These are phyloP conservation scores for Phytophthora melonis DNA, from an alignment of 352 stramenopile species.

Conservation along the genomic window DNA sequence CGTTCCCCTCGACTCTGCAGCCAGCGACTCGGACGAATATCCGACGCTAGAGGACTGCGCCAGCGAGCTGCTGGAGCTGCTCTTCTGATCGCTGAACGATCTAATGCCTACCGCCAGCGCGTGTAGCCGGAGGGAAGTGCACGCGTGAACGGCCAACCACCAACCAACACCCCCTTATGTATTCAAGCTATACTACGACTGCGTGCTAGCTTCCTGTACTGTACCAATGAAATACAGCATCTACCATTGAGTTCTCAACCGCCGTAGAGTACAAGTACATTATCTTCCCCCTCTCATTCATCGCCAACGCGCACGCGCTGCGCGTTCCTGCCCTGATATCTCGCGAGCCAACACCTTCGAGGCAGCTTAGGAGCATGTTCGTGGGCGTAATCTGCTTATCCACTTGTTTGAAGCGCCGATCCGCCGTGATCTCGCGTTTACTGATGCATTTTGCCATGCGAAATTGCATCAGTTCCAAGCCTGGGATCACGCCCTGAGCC, in stretches of 20 bases:
- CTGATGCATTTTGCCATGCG: slow-evolving; percentile 23
- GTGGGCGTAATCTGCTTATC: slow-evolving; percentile 17
- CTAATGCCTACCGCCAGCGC: slow-evolving; percentile 9
- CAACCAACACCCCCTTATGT: slow-evolving; percentile 24
- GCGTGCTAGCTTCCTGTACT: slow-evolving; percentile 43
- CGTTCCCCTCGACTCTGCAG: slow-evolving; percentile 38
- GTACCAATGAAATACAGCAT: slow-evolving; percentile 45
- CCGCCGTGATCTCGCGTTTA: slow-evolving; percentile 10
- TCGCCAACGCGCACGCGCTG: not conserved
- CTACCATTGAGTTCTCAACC: slow-evolving; percentile 17
- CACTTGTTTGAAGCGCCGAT: not conserved
- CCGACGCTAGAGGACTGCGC: slow-evolving; percentile 74
- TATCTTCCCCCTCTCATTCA: not conserved
- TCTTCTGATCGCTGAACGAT: slow-evolving; percentile 46
- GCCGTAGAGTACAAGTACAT: no score
- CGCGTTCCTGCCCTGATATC: slow-evolving; percentile 21
- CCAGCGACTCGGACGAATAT: slow-evolving; percentile 53
- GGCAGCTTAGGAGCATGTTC: slow-evolving; percentile 14
- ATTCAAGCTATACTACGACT: slow-evolving; percentile 42
- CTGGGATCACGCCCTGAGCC: slow-evolving; percentile 11
- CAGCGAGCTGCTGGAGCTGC: slow-evolving; percentile 71
- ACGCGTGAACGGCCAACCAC: slow-evolving; percentile 3
- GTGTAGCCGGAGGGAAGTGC: slow-evolving; percentile 33
- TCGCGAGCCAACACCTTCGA: not conserved
- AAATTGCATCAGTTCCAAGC: slow-evolving; percentile 19